Evolutionary conservation across 345 rosid genomes (phyloP).

Genomic region (Clarkia xantiana): DNA sequence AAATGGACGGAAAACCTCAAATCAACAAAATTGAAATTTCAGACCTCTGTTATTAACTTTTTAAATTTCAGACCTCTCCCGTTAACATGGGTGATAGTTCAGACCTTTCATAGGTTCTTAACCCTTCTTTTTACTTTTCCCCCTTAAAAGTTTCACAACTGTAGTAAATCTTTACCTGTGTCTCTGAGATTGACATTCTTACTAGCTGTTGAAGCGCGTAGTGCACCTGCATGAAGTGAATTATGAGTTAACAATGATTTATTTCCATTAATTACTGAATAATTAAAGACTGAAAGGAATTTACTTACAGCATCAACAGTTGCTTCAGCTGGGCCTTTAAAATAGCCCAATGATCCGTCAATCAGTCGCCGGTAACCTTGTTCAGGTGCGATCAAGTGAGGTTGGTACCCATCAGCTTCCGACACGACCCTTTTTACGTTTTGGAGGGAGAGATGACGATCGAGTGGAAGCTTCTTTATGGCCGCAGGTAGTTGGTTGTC

Average conservation of each 20-base stretch:
- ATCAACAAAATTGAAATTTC: too few relatives aligned
- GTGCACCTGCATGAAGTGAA: slow-evolving; percentile 37
- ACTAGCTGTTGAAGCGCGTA: slow-evolving; percentile 68
- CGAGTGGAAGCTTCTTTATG: slow-evolving; percentile 70
- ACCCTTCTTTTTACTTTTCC: too few relatives aligned
- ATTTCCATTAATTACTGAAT: background rate
- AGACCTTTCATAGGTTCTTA: too few relatives aligned
- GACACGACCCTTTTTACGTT: slow-evolving; percentile 65
- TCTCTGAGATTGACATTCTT: slow-evolving; percentile 58
- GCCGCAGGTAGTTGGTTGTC: slow-evolving; percentile 90
- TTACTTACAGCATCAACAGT: slow-evolving; percentile 70
- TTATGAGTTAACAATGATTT: background rate
- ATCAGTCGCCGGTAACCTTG: slow-evolving; percentile 71
- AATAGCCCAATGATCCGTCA: slow-evolving; percentile 49
- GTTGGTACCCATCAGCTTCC: slow-evolving; percentile 84
- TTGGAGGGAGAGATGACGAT: slow-evolving; percentile 69
- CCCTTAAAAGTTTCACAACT: too few relatives aligned
- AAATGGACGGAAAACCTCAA: too few relatives aligned
- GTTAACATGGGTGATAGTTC: too few relatives aligned
- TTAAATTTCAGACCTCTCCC: too few relatives aligned
- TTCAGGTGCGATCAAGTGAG: slow-evolving; percentile 78
- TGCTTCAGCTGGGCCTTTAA: slow-evolving; percentile 82
- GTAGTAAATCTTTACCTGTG: slow-evolving; percentile 29
- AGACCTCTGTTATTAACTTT: too few relatives aligned
- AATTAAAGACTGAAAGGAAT: background rate